Conservation (phyloP, 768 basidiomycete genomes). For the Naganishia antarctica region DNA sequence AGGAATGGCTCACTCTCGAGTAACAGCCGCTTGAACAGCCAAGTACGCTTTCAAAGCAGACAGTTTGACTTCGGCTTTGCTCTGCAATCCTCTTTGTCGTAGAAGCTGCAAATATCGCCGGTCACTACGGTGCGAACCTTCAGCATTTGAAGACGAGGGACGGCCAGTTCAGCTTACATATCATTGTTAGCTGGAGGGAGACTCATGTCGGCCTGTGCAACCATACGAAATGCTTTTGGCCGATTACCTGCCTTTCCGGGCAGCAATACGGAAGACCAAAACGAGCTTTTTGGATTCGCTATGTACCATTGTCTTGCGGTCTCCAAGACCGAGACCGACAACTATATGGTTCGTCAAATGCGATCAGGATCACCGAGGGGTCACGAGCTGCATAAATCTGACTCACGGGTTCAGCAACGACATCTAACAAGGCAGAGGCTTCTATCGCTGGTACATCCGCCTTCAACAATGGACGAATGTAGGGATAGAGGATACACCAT, state of each 20-base stretch:
- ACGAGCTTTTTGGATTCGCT: conserved; percentile 7
- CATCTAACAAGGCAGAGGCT: conserved; percentile 67
- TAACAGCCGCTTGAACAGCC: conserved; percentile 19
- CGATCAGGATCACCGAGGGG: no score
- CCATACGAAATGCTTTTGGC: conserved; percentile 20
- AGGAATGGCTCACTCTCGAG: conserved; percentile 18
- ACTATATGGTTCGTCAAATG: not conserved
- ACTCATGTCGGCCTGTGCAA: not conserved
- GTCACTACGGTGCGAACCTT: conserved; percentile 57
- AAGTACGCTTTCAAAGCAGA: conserved; percentile 84
- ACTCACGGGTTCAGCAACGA: conserved; percentile 73
- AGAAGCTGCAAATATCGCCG: conserved; percentile 59
- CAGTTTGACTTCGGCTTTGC: conserved; percentile 56
- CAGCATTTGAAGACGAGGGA: not conserved
- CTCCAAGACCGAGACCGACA: conserved; percentile 19
- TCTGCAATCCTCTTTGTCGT: conserved; percentile 21
- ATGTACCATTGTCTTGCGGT: conserved; percentile 20
- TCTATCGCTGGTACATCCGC: conserved; percentile 73
- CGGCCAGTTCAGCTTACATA: conserved; percentile 57
- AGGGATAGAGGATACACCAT: conserved; percentile 96
- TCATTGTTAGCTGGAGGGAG: conserved; percentile 49
- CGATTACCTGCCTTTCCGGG: conserved; percentile 4
- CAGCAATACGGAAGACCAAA: conserved; percentile 11
- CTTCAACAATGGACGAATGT: conserved; percentile 74
- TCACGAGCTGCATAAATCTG: not conserved